Evolutionary conservation across 1,284 basidiomycete species (phyloP).

Genomic region (Trametes sp.): DNA sequence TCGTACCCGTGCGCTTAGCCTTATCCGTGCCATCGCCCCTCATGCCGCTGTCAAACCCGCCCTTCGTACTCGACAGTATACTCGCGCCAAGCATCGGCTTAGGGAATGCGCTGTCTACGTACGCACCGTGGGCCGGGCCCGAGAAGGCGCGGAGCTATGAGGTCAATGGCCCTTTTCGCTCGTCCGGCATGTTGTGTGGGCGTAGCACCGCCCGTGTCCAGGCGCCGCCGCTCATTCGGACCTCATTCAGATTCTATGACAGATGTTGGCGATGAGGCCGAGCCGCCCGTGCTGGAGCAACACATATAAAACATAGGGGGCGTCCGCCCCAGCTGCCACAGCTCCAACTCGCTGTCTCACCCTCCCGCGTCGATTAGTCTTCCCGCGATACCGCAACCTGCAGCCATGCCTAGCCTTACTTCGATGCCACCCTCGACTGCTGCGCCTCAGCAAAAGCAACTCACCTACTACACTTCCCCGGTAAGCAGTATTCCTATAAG

Average conservation of each 20-base stretch:
- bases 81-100: constrained; percentile 22
- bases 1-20: constrained; percentile 18
- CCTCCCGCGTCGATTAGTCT: background rate
- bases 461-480: constrained; percentile 30
- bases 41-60: constrained; percentile 15
- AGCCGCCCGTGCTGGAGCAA: constrained; percentile 13
- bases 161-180: constrained; percentile 15
- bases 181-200: constrained; percentile 16
- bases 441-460: constrained; percentile 22
- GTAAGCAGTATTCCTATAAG: constrained; percentile 4
- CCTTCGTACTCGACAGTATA: background rate
- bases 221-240: constrained; percentile 20
- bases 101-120: constrained; percentile 9
- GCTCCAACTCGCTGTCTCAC: constrained; percentile 1
- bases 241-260: background rate
- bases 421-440: background rate
- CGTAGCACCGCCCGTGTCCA: constrained; percentile 14
- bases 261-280: background rate
- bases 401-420: background rate
- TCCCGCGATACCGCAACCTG: background rate
- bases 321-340: background rate
- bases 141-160: constrained; percentile 22
- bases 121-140: constrained; percentile 19
- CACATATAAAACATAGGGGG: constrained; percentile 23
- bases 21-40: constrained; percentile 22